Base-by-base conservation (phyloP, 140 eudicot species). In the Cichorium intybus region DNA sequence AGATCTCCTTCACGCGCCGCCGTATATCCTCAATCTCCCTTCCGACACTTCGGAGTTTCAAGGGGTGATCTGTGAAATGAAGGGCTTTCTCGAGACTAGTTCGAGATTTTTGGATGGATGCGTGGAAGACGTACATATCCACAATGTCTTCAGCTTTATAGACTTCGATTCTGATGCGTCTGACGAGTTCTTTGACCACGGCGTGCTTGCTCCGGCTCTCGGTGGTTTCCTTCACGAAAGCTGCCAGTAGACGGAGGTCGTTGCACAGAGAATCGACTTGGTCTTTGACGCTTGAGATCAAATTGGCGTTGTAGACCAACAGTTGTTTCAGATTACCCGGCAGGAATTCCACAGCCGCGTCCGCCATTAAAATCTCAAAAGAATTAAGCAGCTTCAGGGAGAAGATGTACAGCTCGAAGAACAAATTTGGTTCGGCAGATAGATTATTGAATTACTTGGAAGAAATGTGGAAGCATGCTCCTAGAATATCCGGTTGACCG, bases 81-180 rank as follows among this genome's bases (percentile, higher is more conserved):
- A 74, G 4, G 8, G 56, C 58, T 37, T 24, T 64, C 7, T 24
- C 22, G 24, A 72, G 8, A 0, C 46, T 16, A 61, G 62, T 37
- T 27, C 82, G 64, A 1, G 71, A 29, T 28, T 65, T 69, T n/a
- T 69, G 78, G 49, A 51, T 10, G 4, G 77, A 68, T 4, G 65
- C 62, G 12, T 69, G 22, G 61, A 52, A 63, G 7, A 82, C 77
- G 26, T 41, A 82, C 22, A 39, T 35, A 22, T 81, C 87, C 7
- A 77, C 66, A 23, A 73, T 67, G 56, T 81, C 87, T 67, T 81
- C 87, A 4, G 87, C 87, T 37, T 75, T 64, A 24, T 62, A 70
- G 16, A 72, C 69, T 28, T 74, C 71, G 8, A 29, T 59, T 46
- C 76, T 56, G 61, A 82, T 78, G 8, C 60, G 72, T 3, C 66